phyloP scores from a whole-genome alignment of 495 filamentous ascomycete species.

The Chaetomium cochliodes region DNA sequence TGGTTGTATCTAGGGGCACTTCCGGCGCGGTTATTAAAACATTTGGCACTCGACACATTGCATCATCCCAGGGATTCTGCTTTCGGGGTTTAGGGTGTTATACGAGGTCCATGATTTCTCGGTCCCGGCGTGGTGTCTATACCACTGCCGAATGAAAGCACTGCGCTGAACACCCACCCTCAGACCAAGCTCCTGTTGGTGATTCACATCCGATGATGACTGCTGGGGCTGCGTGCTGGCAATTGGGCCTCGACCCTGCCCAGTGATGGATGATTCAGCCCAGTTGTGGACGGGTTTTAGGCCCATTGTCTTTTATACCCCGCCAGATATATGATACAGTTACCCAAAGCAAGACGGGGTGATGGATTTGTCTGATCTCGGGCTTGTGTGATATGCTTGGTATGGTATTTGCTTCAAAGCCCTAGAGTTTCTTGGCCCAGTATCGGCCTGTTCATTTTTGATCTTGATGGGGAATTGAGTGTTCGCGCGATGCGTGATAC shows the following conservation, averaged over 20 bases:
- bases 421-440: not conserved
- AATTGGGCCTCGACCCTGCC: conserved; percentile 9
- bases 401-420: not conserved
- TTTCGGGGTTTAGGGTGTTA: conserved; percentile 41
- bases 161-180: conserved; percentile 30
- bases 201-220: conserved; percentile 4
- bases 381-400: not conserved
- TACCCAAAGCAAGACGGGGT: not conserved
- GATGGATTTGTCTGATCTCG: not conserved
- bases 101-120: conserved; percentile 39
- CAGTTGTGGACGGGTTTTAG: conserved; percentile 14
- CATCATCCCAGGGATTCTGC: conserved; percentile 41
- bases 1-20: conserved; percentile 36
- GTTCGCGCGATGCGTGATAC: not conserved
- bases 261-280: conserved; percentile 7
- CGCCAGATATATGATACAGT: conserved; percentile 26
- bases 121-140: conserved; percentile 38
- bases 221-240: conserved; percentile 15
- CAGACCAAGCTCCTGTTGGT: conserved; percentile 21
- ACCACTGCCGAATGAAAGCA: conserved; percentile 41
- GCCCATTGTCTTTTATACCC: conserved; percentile 15
- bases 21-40: conserved; percentile 37
- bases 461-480: not conserved
- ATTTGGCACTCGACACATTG: conserved; percentile 39
- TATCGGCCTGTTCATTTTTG: not conserved